phyloP scores from a whole-genome alignment of 2,329 filamentous ascomycete species.

The Exophiala aquamarina region DNA sequence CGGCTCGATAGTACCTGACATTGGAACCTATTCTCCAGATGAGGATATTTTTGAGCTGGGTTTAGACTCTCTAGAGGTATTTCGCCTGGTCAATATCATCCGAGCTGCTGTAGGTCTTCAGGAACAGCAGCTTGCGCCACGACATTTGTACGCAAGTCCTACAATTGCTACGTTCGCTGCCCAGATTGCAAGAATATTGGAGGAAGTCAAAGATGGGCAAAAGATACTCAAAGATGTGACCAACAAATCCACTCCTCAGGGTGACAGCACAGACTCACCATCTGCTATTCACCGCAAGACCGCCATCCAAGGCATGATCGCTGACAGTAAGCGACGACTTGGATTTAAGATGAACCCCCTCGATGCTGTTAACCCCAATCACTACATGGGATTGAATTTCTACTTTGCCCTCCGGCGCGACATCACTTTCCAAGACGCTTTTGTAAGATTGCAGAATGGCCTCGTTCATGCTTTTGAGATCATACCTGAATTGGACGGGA shows the following conservation, averaged over 20 bases:
- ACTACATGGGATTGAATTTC: slow-evolving; percentile 11
- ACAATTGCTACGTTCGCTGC: background rate
- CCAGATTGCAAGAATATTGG: slow-evolving; percentile 1
- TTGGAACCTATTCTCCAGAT: no score
- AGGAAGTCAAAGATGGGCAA: no score
- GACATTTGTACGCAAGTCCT: slow-evolving; percentile 37
- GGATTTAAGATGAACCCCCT: slow-evolving; percentile 9
- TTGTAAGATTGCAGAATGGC: no score
- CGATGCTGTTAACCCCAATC: slow-evolving; percentile 7
- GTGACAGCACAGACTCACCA: no score
- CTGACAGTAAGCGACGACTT: slow-evolving; percentile 1
- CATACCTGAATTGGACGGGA: slow-evolving; percentile 5
- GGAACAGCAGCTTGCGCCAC: slow-evolving; percentile 33
- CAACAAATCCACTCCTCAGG: no score
- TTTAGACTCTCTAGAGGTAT: slow-evolving; percentile 35
- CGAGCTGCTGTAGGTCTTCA: slow-evolving; percentile 31
- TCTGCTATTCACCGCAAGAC: no score
- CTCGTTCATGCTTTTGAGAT: slow-evolving; percentile 2
- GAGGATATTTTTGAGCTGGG: slow-evolving; percentile 28
- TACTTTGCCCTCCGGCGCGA: no score
- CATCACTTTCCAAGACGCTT: no score
- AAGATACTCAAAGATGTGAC: no score
- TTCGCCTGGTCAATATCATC: slow-evolving; percentile 33
- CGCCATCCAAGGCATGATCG: no score
- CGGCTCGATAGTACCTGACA: no score